These are phyloP conservation scores for Euphrasia arctica DNA, from an alignment of 305 asterid genomes.

Conservation along the genomic window DNA sequence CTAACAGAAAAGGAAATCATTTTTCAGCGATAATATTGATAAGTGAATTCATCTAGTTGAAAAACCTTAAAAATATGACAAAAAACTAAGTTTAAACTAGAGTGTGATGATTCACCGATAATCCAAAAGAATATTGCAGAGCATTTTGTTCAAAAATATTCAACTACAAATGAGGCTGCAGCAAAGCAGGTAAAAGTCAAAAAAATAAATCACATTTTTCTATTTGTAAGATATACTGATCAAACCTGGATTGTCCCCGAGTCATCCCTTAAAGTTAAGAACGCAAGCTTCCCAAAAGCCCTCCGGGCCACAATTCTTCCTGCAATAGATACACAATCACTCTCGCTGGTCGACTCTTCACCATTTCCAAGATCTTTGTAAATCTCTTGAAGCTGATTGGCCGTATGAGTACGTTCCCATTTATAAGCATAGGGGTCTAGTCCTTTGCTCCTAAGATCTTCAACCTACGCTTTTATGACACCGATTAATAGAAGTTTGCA, in stretches of 20 bases:
- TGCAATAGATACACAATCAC: constrained; percentile 70
- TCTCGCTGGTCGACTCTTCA: constrained; percentile 59
- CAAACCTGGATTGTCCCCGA: constrained; percentile 93
- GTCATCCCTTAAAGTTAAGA: constrained; percentile 90
- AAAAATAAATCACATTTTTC: background rate
- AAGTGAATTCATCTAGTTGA: background rate
- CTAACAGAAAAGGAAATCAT: background rate
- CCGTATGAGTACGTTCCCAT: constrained; percentile 87
- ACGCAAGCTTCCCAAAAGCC: constrained; percentile 95
- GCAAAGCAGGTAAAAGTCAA: background rate
- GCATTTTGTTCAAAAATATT: no score
- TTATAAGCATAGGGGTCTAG: constrained; percentile 87
- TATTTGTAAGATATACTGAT: background rate
- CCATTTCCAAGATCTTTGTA: constrained; percentile 73
- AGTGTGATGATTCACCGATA: background rate
- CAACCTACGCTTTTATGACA: constrained; percentile 40
- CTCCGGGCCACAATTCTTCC: constrained; percentile 95
- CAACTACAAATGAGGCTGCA: background rate
- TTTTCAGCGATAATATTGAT: background rate
- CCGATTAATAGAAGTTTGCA: no score
- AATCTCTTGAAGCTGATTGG: constrained; percentile 80
- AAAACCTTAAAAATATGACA: background rate
- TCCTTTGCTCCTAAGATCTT: constrained; percentile 87
- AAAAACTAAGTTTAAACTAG: background rate
- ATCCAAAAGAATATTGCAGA: background rate